Percentiles rank a stretch among this genome's conserved stretches.
These are phyloP conservation scores for Coffea eugenioides DNA, from an alignment of 257 asterid species.

Conservation along the genomic window DNA sequence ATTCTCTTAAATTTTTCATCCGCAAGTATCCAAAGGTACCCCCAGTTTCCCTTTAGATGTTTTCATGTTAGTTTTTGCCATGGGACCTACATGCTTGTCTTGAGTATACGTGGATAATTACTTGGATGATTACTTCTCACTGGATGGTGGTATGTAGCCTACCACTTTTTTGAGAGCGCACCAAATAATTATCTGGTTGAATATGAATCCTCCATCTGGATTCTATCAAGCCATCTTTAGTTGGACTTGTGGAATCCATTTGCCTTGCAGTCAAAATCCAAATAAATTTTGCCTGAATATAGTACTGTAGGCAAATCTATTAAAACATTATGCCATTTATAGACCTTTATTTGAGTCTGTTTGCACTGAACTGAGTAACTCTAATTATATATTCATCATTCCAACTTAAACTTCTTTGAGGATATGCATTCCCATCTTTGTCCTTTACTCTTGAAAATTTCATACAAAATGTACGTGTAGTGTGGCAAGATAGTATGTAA, in stretches of 20 bases:
- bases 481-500: neutral
- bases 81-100: constrained; percentile 5
- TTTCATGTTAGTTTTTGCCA: neutral
- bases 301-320: neutral
- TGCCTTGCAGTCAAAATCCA: neutral
- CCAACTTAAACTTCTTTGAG: neutral
- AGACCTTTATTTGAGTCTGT: neutral
- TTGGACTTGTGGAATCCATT: neutral
- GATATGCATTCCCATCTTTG: neutral
- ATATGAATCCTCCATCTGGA: neutral
- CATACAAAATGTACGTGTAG: neutral
- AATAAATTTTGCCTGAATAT: neutral
- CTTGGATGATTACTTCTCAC: neutral
- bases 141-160: neutral
- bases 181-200: too few relatives aligned
- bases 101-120: neutral
- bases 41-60: constrained; percentile 23
- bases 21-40: constrained; percentile 70
- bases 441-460: neutral
- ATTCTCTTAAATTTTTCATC: constrained; percentile 72
- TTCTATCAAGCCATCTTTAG: neutral
- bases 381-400: neutral
- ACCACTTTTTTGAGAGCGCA: neutral
- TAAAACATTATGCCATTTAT: neutral
- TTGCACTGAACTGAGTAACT: neutral